Evolutionary conservation across 2,329 filamentous ascomycete species (phyloP).

Genomic region (Neopestalotiopsis sp.): DNA sequence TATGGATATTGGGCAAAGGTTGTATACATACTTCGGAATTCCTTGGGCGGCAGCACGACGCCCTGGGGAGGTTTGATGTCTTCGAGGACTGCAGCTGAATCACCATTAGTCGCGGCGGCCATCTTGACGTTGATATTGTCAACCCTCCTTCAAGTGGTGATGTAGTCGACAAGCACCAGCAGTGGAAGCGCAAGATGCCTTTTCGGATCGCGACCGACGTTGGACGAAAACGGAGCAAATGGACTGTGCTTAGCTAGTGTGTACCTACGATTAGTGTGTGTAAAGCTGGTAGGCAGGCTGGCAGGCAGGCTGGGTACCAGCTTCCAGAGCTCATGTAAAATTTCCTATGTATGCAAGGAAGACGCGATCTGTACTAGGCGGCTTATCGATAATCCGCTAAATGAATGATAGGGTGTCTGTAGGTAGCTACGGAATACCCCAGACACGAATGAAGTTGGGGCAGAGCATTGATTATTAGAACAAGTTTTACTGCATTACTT

Average conservation of each 20-base stretch:
- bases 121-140: slow-evolving; percentile 36
- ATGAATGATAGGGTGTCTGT: background rate
- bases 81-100: slow-evolving; percentile 60
- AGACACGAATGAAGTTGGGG: background rate
- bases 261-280: background rate
- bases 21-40: slow-evolving; percentile 67
- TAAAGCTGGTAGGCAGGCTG: background rate
- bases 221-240: background rate
- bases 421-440: background rate
- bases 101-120: slow-evolving; percentile 55
- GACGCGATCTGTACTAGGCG: background rate
- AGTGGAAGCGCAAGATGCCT: background rate
- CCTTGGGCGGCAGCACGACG: slow-evolving; percentile 86
- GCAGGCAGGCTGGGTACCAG: background rate
- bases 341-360: background rate
- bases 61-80: slow-evolving; percentile 80
- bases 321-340: background rate
- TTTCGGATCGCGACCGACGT: slow-evolving; percentile 12
- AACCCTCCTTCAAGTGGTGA: slow-evolving; percentile 26
- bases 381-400: slow-evolving; percentile 11
- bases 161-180: background rate
- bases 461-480: background rate
- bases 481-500: background rate
- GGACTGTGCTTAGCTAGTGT: background rate
- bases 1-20: background rate